Evolutionary conservation across 495 filamentous ascomycete species (phyloP), one percentile per base, ranked within the genome.

Genomic region (Penicillium riverlandense): DNA sequence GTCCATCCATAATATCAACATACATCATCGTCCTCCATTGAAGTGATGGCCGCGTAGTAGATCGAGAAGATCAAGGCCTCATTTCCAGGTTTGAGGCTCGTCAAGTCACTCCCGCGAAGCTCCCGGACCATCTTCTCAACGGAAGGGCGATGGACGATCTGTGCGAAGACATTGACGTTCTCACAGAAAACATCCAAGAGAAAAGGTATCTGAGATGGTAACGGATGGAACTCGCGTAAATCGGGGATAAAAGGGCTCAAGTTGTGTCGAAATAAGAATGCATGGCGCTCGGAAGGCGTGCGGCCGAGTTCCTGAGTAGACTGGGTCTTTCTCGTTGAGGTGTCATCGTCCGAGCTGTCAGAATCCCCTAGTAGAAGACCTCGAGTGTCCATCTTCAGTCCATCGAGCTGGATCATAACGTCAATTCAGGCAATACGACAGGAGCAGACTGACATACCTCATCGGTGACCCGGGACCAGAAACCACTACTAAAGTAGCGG

Each of bases 11-110:
- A 29, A 35, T 35, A 35, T 8, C 35, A 37, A 53, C 55, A 16
- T 51, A 48, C 52, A 37, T 80, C 75, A 6, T 77, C 70, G 8
- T 77, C 70, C 14, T 78, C 77, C 72, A 80, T 72, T 0, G 77
- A 81, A 1, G 63, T 69, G 9, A 81, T 54, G 2, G 80, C 69
- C 0, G 76, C 70, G 52, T 80, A 82, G 53, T 79, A 82, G 6
- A 82, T 76, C 0, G 77, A 63, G 54, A 82, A 80, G 55, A 82
- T 60, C 36, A 83, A 53, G 10, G 79, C 76, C 48, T 83, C 74
- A 38, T 78, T 69, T 22, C 65, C 55, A 6, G 69, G 63, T 0
- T 66, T 62, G 1, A 72, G 49, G 13, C 44, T 38, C 15, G 64
- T 52, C 41, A 58, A 52, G 14, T 63, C 54, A 33, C 52, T 54